phyloP scores from a whole-genome alignment of 192 early-diverging fungal genomes.

The Funneliformis geosporum region DNA sequence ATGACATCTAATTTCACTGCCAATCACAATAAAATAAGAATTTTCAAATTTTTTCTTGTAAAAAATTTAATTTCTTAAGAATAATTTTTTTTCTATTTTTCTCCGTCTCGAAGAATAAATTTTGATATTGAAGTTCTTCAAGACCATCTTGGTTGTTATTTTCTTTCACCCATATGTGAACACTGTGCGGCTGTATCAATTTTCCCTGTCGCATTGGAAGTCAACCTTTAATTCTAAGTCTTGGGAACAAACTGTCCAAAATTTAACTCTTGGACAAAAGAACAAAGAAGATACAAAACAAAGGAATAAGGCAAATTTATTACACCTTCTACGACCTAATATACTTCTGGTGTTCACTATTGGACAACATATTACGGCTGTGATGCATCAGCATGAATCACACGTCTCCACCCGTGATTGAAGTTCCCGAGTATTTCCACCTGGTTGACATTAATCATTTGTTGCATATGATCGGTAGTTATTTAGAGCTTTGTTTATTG shows the following conservation, averaged over 20 bases:
- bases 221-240: neutral
- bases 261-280: too few species aligned
- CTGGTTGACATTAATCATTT: conserved; percentile 30
- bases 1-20: too few species aligned
- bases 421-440: conserved; percentile 35
- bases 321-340: neutral
- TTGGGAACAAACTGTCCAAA: neutral
- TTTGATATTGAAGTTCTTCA: neutral
- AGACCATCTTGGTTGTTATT: neutral
- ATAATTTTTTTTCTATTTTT: neutral
- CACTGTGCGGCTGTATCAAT: neutral
- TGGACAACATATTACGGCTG: conserved; percentile 19
- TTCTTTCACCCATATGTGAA: conserved; percentile 14
- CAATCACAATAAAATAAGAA: too few species aligned
- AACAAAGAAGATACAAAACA: neutral
- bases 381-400: conserved; percentile 30
- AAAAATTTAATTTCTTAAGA: too few species aligned
- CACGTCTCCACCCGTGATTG: conserved; percentile 25
- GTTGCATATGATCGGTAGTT: conserved; percentile 37
- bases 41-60: too few species aligned
- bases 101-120: neutral
- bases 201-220: neutral
- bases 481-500: neutral
- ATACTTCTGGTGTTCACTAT: conserved; percentile 15
- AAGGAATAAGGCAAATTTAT: neutral